A percentile compares a stretch with the other conserved stretches of the same genome.
Evolutionary conservation across 768 basidiomycete genomes (phyloP).

Genomic region (Cantharellus cinnabarinus): DNA sequence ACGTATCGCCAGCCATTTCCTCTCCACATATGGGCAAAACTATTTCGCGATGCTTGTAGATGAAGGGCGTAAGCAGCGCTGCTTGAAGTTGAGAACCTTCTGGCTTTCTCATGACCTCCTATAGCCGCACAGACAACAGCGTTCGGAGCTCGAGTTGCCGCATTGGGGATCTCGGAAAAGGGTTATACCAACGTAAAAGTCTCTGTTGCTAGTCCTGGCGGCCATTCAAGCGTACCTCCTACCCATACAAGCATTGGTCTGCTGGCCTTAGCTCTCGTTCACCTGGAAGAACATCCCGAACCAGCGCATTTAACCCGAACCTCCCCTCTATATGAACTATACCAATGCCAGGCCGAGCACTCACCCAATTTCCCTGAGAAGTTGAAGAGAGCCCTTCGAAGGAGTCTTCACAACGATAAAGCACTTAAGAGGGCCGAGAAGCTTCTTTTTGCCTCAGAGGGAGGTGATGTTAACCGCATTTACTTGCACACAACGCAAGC

Average conservation of each 20-base stretch:
- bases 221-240: constrained; percentile 75
- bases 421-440: constrained; percentile 10
- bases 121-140: constrained; percentile 1
- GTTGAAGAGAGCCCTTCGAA: constrained; percentile 28
- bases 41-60: constrained; percentile 66
- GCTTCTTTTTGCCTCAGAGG: background rate
- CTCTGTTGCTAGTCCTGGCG: constrained; percentile 50
- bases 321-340: constrained; percentile 35
- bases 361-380: constrained; percentile 30
- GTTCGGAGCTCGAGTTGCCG: constrained; percentile 36
- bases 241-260: constrained; percentile 65
- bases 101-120: background rate
- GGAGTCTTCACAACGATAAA: constrained; percentile 20
- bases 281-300: constrained; percentile 44
- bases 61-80: constrained; percentile 44
- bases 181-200: constrained; percentile 44
- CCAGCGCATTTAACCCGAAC: constrained; percentile 27
- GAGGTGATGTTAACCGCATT: constrained; percentile 18
- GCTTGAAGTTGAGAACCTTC: too few species aligned
- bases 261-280: constrained; percentile 45
- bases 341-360: constrained; percentile 49
- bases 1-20: constrained; percentile 24
- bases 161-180: constrained; percentile 51
- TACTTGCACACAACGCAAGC: constrained; percentile 57
- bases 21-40: constrained; percentile 44